Percentiles rank a stretch among this genome's conserved stretches.
Evolutionary conservation across 208 protist species (phyloP).

Genomic region (Leishmania gerbilli): DNA sequence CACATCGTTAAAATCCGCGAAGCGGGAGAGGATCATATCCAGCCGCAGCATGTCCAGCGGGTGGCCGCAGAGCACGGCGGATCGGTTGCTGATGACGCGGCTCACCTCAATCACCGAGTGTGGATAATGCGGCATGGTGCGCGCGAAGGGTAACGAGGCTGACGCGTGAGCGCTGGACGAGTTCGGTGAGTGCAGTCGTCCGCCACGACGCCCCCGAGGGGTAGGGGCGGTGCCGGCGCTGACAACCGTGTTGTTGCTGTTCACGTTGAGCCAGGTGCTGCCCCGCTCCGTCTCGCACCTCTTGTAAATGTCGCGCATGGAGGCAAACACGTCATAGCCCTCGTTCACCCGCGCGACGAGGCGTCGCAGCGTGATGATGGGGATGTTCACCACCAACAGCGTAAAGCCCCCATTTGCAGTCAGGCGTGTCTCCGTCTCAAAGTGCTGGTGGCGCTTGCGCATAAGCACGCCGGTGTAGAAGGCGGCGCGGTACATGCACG

Average conservation of each 20-base stretch:
- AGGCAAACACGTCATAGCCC: slow-evolving; percentile 28
- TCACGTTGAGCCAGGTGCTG: not conserved
- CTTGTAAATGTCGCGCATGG: slow-evolving; percentile 5
- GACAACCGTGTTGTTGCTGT: not conserved
- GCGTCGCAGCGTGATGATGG: slow-evolving; percentile 53
- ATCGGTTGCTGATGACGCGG: slow-evolving; percentile 69
- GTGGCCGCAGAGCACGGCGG: slow-evolving; percentile 73
- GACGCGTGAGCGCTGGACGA: not conserved
- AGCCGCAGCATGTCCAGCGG: slow-evolving; percentile 73
- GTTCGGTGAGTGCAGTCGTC: not conserved
- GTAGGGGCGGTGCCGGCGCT: not conserved
- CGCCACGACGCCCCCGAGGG: not conserved
- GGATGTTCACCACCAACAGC: slow-evolving; percentile 76
- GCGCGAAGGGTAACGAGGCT: not conserved
- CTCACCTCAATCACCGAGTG: slow-evolving; percentile 65
- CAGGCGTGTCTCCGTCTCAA: slow-evolving; percentile 33
- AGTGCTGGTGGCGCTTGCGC: slow-evolving; percentile 32
- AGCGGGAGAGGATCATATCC: slow-evolving; percentile 59
- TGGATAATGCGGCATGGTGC: slow-evolving; percentile 25
- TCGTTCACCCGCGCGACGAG: slow-evolving; percentile 67
- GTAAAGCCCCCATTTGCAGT: slow-evolving; percentile 45
- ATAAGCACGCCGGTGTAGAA: slow-evolving; percentile 68
- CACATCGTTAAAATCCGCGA: slow-evolving; percentile 56
- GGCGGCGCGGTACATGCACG: slow-evolving; percentile 63
- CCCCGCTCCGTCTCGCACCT: not conserved